Evolutionary conservation across 768 basidiomycete genomes (phyloP), one percentile per base, ranked within the genome.

Genomic region (Calocybe indica): DNA sequence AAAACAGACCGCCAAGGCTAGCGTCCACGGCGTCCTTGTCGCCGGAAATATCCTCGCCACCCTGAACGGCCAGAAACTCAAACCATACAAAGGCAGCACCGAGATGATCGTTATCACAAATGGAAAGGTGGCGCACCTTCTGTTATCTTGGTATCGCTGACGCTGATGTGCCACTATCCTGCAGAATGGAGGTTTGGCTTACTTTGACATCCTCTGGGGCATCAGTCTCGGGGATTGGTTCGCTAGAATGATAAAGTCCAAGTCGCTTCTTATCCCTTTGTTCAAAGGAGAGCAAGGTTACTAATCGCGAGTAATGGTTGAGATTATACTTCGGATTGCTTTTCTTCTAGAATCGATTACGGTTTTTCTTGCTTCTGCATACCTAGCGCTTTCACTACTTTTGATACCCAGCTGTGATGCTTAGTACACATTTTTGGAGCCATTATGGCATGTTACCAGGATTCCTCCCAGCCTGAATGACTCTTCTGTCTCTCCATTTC

Each of bases 61-160:
- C 44, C 62, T 83, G 31, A 58, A 57, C 9, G 74, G 71, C 43
- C 51, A 49, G 45, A 58, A 51, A 13, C 57, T 60, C 4, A 68
- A 65, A 36, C 49, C 57, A 35, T 83, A 85, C 55, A 67, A 71
- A 37, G 76, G 78, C 32, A 65, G 65, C 14, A 54, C 62, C 6
- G 85, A 85, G 58, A 45, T 76, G 45, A 81, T 86, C 28, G 10
- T 76, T 28, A 58, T 84, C 43, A 75, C 79, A 6, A 73, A 78
- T 43, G 83, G 83, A 49, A 78, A 68, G 72, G 81, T 45, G 43
- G 28, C 22, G 12, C 30, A 1, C 5, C 14, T 30, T 38, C 7
- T 12, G 13, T 12, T 15, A 5, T 46, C 22, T 29, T 9, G 10
- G 9, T 28, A 13, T 22, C 33, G 8, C 36, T 12, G 31, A 9